Conservation (phyloP, 148 eudicot species). For the Oxyria digyna region DNA sequence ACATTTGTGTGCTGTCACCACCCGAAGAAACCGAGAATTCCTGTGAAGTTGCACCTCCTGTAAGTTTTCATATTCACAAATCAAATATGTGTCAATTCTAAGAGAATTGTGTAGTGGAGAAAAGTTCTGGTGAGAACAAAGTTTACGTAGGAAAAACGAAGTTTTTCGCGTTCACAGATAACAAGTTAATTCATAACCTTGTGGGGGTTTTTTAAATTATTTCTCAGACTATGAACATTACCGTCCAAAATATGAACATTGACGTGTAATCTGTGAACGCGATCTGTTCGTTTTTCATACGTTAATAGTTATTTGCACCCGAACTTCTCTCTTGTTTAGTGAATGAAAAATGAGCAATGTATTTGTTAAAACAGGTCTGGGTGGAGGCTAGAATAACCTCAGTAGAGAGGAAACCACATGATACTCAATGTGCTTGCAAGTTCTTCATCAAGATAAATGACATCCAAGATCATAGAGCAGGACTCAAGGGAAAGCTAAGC, state of each 20-base stretch:
- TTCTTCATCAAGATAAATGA: slow-evolving; percentile 47
- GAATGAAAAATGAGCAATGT: too few relatives aligned
- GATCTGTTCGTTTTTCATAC: too few relatives aligned
- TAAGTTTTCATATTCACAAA: slow-evolving; percentile 17
- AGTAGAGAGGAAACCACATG: slow-evolving; percentile 73
- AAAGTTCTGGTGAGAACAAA: too few relatives aligned
- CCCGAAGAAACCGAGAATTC: slow-evolving; percentile 26
- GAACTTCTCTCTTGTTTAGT: too few relatives aligned
- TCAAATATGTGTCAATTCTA: not conserved
- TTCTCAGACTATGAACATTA: too few relatives aligned
- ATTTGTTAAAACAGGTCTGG: slow-evolving; percentile 43
- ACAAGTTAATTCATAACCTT: too few relatives aligned
- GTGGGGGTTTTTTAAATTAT: too few relatives aligned
- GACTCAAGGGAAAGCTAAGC: slow-evolving; percentile 26
- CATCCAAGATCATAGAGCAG: slow-evolving; percentile 34
- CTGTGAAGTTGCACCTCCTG: slow-evolving; percentile 30
- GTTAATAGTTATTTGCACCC: too few relatives aligned
- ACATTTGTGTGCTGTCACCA: slow-evolving; percentile 47
- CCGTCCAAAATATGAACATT: too few relatives aligned
- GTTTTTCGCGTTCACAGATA: too few relatives aligned
- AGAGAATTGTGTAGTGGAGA: not conserved
- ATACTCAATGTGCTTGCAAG: slow-evolving; percentile 44
- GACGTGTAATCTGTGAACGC: too few relatives aligned
- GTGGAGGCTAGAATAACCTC: slow-evolving; percentile 71
- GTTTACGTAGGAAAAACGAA: too few relatives aligned